A percentile compares a stretch with the other conserved stretches of the same genome.
Evolutionary conservation across 805 yeast species (phyloP).

Genomic region (Candida sphagnicola): DNA sequence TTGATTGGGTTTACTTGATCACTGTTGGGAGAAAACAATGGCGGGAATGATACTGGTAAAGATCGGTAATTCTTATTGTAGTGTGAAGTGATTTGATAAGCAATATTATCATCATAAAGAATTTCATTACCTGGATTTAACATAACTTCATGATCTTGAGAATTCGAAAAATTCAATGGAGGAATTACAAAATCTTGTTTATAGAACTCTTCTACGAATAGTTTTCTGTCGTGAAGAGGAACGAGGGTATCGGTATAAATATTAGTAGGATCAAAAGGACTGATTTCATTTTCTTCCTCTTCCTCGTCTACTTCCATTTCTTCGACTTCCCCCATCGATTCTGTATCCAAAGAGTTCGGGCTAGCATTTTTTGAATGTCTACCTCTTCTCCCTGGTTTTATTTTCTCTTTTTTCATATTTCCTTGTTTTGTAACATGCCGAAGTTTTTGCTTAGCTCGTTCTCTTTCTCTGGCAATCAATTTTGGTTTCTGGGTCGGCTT

Average conservation of each 20-base stretch:
- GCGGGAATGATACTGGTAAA: slow-evolving; percentile 35
- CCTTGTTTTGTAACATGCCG: no score
- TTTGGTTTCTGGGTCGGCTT: slow-evolving; percentile 8
- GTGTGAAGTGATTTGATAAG: slow-evolving; percentile 24
- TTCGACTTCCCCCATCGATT: no score
- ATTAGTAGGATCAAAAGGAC: slow-evolving; percentile 38
- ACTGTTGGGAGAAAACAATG: slow-evolving; percentile 15
- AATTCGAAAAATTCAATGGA: slow-evolving; percentile 13
- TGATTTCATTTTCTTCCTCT: slow-evolving; percentile 24
- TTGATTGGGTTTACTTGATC: slow-evolving; percentile 22
- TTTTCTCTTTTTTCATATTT: slow-evolving; percentile 5
- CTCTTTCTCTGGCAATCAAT: slow-evolving; percentile 9
- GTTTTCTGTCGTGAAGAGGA: slow-evolving; percentile 20
- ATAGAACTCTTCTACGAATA: slow-evolving; percentile 31
- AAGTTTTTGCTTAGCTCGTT: slow-evolving; percentile 10
- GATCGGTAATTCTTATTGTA: slow-evolving; percentile 28
- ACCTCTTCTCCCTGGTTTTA: no score
- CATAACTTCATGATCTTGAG: slow-evolving; percentile 12
- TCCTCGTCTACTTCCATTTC: slow-evolving; percentile 12
- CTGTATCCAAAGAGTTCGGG: no score
- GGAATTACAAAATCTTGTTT: slow-evolving; percentile 16
- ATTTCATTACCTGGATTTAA: slow-evolving; percentile 14
- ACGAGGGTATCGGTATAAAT: slow-evolving; percentile 28
- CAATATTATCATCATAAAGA: slow-evolving; percentile 26
- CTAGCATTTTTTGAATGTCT: not conserved